These are phyloP conservation scores for Urtica urens DNA, from an alignment of 306 rosid genomes.

Conservation along the genomic window DNA sequence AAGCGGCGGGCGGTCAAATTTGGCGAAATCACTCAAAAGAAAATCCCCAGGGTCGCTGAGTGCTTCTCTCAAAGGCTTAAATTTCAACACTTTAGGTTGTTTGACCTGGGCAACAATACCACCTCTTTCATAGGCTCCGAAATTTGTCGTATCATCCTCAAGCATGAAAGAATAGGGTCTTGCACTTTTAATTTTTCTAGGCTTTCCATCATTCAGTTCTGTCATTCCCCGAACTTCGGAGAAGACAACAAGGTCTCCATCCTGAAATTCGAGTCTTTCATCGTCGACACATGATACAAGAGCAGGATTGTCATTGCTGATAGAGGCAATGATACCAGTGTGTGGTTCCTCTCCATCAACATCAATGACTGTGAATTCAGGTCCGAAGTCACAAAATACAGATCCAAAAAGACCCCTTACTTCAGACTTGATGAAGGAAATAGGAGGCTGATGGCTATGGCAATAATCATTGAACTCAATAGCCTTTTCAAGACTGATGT, in stretches of 20 bases:
- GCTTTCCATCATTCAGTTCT: slow-evolving; percentile 78
- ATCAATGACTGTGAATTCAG: slow-evolving; percentile 76
- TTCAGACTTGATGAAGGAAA: slow-evolving; percentile 78
- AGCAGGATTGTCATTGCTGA: slow-evolving; percentile 72
- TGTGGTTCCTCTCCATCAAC: slow-evolving; percentile 91
- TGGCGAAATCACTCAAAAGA: slow-evolving; percentile 82
- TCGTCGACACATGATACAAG: slow-evolving; percentile 74
- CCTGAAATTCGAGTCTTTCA: slow-evolving; percentile 88
- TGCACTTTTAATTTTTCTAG: slow-evolving; percentile 58
- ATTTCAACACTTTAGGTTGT: slow-evolving; percentile 64
- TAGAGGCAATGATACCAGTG: slow-evolving; percentile 72
- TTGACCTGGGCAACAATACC: slow-evolving; percentile 85
- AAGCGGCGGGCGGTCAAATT: slow-evolving; percentile 68
- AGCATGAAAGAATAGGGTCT: slow-evolving; percentile 69
- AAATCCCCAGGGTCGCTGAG: slow-evolving; percentile 67
- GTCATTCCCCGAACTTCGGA: slow-evolving; percentile 88
- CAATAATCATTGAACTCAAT: slow-evolving; percentile 67
- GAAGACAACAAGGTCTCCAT: slow-evolving; percentile 85
- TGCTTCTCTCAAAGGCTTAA: slow-evolving; percentile 61
- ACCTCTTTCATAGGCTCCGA: slow-evolving; percentile 59
- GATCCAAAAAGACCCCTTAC: slow-evolving; percentile 97
- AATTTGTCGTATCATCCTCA: slow-evolving; percentile 73
- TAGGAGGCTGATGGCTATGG: slow-evolving; percentile 77
- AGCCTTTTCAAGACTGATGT: slow-evolving; percentile 54
- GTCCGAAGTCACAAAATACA: slow-evolving; percentile 89